Base-by-base conservation (phyloP, 163 green algal genomes). In the Prototheca cutis region DNA sequence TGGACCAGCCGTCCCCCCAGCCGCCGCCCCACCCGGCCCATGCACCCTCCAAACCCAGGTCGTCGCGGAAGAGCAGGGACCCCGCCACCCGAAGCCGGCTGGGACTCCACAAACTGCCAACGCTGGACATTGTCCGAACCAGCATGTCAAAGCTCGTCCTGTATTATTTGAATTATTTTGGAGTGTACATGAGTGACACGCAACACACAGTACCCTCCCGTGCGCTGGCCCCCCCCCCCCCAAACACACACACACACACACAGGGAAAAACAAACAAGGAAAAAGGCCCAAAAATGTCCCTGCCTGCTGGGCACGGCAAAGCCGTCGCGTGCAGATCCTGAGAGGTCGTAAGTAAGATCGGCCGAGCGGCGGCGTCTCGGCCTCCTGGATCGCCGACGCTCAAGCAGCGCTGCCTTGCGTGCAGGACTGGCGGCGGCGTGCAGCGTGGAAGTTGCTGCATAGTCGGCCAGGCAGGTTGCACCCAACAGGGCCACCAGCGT, bases 401-500 rank as follows among this genome's bases (percentile, higher is more conserved):
- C 42, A 51, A 23, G 8, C 6, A 21, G 28, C 24, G 45, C 21
- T 68, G 68, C 57, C 21, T 68, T 59, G 40, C 73, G 48, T 32
- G 73, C 75, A 8, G 28, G 55, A 32, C 70, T 76, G 63, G 75
- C 65, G 4, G 42, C 53, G 0, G 65, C 65, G 21, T 63, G 33
- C 48, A 84, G 62, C n/a, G 51, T 57, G 28, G 18, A 28, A 0
- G 68, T 72, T 6, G 79, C 74, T 3, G 39, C 31, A 42, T 83
- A 77, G 51, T 85, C 77, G 4, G 56, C 69, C 27, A 80, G 23
- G 55, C 70, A 70, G 53, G 84, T 86, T 33, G 67, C 73, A 2
- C 78, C 68, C 62, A 87, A 90, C 61, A 93, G 75, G 24, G 76
- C 55, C 6, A 91, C 53, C 10, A 93, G 65, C 0, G 87, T 94